phyloP scores from a whole-genome alignment of 169 alveolate genomes.

The Theileria parva region DNA sequence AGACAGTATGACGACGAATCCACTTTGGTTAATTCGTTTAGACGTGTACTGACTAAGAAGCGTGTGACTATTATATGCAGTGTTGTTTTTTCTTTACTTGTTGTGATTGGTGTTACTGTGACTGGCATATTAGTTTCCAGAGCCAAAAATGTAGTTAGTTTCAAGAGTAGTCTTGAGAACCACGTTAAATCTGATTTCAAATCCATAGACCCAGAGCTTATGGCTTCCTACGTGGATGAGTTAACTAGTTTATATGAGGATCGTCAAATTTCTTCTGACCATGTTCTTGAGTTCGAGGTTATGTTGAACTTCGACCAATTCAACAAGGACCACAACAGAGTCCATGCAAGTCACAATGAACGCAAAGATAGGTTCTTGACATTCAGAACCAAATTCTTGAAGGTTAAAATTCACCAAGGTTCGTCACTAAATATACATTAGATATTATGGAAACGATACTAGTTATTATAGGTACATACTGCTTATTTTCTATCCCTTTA shows the following conservation, averaged over 20 bases:
- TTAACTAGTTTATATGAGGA: slow-evolving; percentile 7
- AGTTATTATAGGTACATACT: neutral
- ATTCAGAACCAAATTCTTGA: slow-evolving; percentile 24
- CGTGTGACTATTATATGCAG: slow-evolving; percentile 7
- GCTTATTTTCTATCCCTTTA: neutral
- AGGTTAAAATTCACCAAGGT: slow-evolving; percentile 12
- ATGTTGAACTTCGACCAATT: slow-evolving; percentile 26
- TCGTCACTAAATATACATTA: neutral
- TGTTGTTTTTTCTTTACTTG: neutral
- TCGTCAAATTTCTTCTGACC: slow-evolving; percentile 21
- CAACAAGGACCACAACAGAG: slow-evolving; percentile 4
- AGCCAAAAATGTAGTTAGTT: neutral
- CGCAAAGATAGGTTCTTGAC: slow-evolving; percentile 41
- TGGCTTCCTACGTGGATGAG: slow-evolving; percentile 16
- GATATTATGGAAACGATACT: too few species aligned
- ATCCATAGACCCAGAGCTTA: neutral
- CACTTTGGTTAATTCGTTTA: neutral
- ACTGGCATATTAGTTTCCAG: slow-evolving; percentile 17
- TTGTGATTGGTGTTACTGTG: slow-evolving; percentile 13
- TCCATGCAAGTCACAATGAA: slow-evolving; percentile 19
- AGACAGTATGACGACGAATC: slow-evolving; percentile 5
- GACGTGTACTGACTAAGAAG: neutral
- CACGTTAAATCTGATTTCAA: neutral
- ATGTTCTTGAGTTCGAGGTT: slow-evolving; percentile 15
- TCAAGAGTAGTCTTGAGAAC: slow-evolving; percentile 2